Base-by-base conservation (phyloP, 2,329 filamentous ascomycete species). In the Cercospora berteroae region DNA sequence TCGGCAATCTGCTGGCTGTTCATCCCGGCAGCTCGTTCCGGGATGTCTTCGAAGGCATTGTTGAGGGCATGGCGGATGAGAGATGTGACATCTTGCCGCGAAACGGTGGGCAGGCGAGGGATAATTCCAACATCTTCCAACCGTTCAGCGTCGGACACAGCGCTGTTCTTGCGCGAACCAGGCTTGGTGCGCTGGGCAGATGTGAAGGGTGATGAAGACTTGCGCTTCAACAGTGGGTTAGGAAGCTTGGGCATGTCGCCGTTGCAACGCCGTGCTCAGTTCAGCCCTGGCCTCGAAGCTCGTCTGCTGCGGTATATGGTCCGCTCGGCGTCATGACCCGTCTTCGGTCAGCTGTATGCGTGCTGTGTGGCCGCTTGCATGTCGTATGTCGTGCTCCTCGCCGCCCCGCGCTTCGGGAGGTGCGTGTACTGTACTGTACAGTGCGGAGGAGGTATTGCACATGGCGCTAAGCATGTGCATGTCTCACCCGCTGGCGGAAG, bases 1-100 rank as follows among this genome's bases (percentile, higher is more conserved):
- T 90, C 86, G 2, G 89, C 82, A 13, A 88, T 87, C 10, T 88
- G 83, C 20, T 84, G 85, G 5, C 87, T 89, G 71, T 83, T 86
- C 84, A 93, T 87, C 23, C 89, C 89, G 0, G 84, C 81, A 8
- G 80, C 80, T 55, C 79, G 80, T 20, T 84, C 81, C 2, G 90
- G 90, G 10, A 92, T 80, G 1, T 85, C 80, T 44, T 83, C 84
- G 80, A 92, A 93, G 85, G 90, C 91, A 73, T 80, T 82, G 20
- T 75, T 78, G 42, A 84, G 85, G 60, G 89, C 85, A 77, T 89
- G 86, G 61, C 84, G 81, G 75, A 92, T 87, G 23, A 81, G 70
- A 31, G 68, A 71, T 7, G 74, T 31, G 1, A 78, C 74, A 67
- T 88, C 87, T 75, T 91, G 89, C 0, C 87, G 82, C 1, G 89